A percentile compares a stretch with the other conserved stretches of the same genome.
Evolutionary conservation across 1,284 basidiomycete species (phyloP).

Genomic region (Microbotryum saponariae): DNA sequence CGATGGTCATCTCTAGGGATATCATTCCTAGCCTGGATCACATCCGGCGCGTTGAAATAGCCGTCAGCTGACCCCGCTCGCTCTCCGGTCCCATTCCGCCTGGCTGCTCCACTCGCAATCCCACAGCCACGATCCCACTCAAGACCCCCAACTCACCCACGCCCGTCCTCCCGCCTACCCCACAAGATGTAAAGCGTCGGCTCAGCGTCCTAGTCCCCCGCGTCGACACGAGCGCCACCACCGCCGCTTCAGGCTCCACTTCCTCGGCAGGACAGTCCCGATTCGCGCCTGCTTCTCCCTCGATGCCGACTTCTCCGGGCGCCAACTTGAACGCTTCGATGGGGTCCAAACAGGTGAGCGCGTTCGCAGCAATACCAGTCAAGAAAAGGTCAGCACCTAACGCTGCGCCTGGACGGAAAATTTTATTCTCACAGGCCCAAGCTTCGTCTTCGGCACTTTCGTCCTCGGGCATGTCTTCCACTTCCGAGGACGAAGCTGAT

Average conservation of each 20-base stretch:
- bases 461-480: neutral
- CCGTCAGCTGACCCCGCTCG: too few relatives aligned
- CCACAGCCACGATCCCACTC: neutral
- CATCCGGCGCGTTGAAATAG: too few relatives aligned
- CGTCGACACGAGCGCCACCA: slow-evolving; percentile 38
- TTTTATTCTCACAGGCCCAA: neutral
- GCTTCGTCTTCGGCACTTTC: neutral
- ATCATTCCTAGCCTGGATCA: too few relatives aligned
- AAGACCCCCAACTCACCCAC: neutral
- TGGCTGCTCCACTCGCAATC: too few relatives aligned
- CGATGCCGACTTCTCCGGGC: neutral
- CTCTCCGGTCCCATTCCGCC: too few relatives aligned
- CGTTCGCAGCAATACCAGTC: too few relatives aligned
- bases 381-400: too few relatives aligned
- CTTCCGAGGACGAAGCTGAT: slow-evolving; percentile 10
- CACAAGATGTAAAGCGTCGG: slow-evolving; percentile 77
- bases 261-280: slow-evolving; percentile 15
- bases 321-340: neutral
- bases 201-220: slow-evolving; percentile 42
- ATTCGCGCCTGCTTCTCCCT: neutral
- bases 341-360: slow-evolving; percentile 4
- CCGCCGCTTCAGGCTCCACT: slow-evolving; percentile 50
- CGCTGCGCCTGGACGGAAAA: too few relatives aligned
- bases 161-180: slow-evolving; percentile 62
- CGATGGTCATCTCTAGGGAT: too few relatives aligned